These are phyloP conservation scores for Wickerhamiella vanderwaltii DNA, from an alignment of 805 yeast species.

Conservation along the genomic window DNA sequence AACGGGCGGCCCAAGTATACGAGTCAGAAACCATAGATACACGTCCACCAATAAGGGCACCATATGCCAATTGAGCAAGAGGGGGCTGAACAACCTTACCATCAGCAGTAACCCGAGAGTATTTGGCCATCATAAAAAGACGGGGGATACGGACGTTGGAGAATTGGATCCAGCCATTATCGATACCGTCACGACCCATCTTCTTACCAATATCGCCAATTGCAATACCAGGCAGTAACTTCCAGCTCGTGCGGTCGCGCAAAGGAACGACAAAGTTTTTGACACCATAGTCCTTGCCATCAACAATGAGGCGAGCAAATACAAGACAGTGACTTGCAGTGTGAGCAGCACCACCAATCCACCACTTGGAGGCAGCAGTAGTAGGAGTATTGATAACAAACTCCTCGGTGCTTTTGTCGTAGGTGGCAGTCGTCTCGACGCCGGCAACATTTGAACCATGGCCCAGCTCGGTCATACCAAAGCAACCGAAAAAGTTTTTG, in stretches of 20 bases:
- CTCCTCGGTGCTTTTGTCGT: slow-evolving; percentile 48
- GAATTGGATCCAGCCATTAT: slow-evolving; percentile 95
- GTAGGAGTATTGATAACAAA: slow-evolving; percentile 78
- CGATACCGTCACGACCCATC: slow-evolving; percentile 94
- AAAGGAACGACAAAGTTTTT: slow-evolving; percentile 86
- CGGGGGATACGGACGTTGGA: slow-evolving; percentile 73
- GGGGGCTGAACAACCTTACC: slow-evolving; percentile 71
- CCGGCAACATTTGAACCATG: slow-evolving; percentile 94
- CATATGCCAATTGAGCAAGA: slow-evolving; percentile 76
- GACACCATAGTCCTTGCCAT: slow-evolving; percentile 82
- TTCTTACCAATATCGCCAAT: slow-evolving; percentile 90
- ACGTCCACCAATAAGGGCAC: slow-evolving; percentile 78
- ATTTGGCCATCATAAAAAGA: slow-evolving; percentile 69
- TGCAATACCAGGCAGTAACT: slow-evolving; percentile 64
- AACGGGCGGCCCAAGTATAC: slow-evolving; percentile 65
- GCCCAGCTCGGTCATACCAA: slow-evolving; percentile 85
- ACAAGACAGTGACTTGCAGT: slow-evolving; percentile 80
- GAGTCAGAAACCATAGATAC: slow-evolving; percentile 84
- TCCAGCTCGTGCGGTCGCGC: slow-evolving; percentile 55
- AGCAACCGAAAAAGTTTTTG: slow-evolving; percentile 55
- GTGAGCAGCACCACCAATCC: slow-evolving; percentile 98
- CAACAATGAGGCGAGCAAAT: slow-evolving; percentile 70
- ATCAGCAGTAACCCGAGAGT: slow-evolving; percentile 54
- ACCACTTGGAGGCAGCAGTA: slow-evolving; percentile 91
- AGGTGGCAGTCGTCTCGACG: slow-evolving; percentile 83